Evolutionary conservation across 2,329 filamentous ascomycete genomes (phyloP), one percentile per base, ranked within the genome.

Genomic region (Berkeleyomyces rouxiae): DNA sequence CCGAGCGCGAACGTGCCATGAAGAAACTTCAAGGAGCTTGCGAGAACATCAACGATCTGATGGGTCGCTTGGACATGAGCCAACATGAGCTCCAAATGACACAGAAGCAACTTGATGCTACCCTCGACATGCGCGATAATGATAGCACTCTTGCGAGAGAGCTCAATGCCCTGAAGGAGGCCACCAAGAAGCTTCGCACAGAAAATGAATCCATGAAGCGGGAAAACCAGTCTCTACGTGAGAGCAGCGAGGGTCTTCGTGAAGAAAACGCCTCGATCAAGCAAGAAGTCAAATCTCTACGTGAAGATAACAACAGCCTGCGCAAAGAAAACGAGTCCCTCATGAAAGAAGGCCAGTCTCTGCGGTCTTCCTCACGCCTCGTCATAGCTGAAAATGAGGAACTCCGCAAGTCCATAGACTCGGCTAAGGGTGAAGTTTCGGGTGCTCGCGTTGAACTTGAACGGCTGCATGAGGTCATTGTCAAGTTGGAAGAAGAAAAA

Each of bases 1-100:
- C 80, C 39, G 86, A 88, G 71, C 79, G 83, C 39, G 84, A 88
- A 67, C 81, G 82, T 57, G 79, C 85, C 44, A 76, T 86, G 58
- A 78, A 78, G 60, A 84, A 85, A 67, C 76, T 85, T 4, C 80
- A 81, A 37, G 77, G 82, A 59, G 83, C 83, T 3, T 84, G 81
- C 47, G 76, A 79, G 57, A 82, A 80, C 42, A 80, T 81, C 67
- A 80, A 77, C 67, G 76, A 77, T 64, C 72, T 77, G 36, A 77
- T 75, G 43, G 71, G 73, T 23, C 76, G 75, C 67, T 67, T 77
- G 13, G 74, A 72, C 59, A 68, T 69, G 31, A 74, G 72, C 61
- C 72, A 76, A 62, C 75, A 73, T 65, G 74, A 77, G 62, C 66
- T 78, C 7, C 73, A 75, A 57, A 73, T 71, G 13, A 74, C 74